Percentiles rank a stretch among this genome's conserved stretches.
Evolutionary conservation across 768 basidiomycete species (phyloP).

Genomic region (Mycena latifolia): DNA sequence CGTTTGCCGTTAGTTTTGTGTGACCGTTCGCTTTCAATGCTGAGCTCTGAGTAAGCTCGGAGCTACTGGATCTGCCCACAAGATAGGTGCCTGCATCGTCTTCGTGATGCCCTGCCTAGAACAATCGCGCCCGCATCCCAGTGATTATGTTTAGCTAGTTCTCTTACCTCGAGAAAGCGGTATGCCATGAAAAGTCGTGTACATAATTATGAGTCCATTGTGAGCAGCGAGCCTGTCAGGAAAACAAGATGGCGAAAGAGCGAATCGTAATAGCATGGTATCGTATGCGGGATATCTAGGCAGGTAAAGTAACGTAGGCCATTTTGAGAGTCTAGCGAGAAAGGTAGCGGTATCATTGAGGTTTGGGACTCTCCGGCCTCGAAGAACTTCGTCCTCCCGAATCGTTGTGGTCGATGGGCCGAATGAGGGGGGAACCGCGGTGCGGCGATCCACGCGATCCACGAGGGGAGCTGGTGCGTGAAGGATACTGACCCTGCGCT

Average conservation of each 20-base stretch:
- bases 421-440: constrained; percentile 65
- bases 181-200: too few relatives aligned
- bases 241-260: constrained; percentile 18
- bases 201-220: constrained; percentile 7
- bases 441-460: constrained; percentile 28
- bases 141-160: too few relatives aligned
- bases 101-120: too few relatives aligned
- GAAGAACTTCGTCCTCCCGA: constrained; percentile 36
- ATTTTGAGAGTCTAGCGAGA: constrained; percentile 33
- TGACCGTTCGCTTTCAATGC: too few relatives aligned
- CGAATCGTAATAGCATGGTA: constrained; percentile 35
- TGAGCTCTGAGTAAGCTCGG: too few relatives aligned
- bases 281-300: constrained; percentile 34
- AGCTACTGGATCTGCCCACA: too few relatives aligned
- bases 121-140: too few relatives aligned
- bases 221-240: constrained; percentile 12
- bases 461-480: constrained; percentile 65
- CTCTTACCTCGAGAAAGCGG: background rate
- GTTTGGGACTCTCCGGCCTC: constrained; percentile 54
- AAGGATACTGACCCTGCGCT: constrained; percentile 49
- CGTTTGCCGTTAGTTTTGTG: background rate
- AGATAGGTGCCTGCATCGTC: too few relatives aligned
- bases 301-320: constrained; percentile 25
- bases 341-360: constrained; percentile 28
- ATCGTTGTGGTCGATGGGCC: constrained; percentile 44